Conservation (phyloP, 257 asterid genomes). For the Nicotiana benthamiana region DNA sequence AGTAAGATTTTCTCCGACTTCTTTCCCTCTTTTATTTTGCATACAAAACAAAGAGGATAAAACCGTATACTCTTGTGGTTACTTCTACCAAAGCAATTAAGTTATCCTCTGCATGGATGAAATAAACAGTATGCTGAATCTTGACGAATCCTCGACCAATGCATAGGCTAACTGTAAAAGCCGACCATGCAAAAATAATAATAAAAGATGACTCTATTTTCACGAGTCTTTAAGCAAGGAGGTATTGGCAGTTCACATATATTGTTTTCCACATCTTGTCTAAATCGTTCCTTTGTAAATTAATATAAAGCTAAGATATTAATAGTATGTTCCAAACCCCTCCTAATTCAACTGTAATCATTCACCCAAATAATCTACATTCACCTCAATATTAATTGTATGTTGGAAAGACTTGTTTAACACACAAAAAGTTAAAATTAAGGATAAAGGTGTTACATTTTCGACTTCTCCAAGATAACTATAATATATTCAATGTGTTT, state of each 20-base stretch:
- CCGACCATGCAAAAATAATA: not conserved
- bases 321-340: too few species aligned
- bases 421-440: too few species aligned
- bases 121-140: slow-evolving; percentile 7
- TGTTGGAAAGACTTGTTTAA: too few species aligned
- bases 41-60: not conserved
- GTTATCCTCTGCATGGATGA: not conserved
- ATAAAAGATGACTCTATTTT: not conserved
- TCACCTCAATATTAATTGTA: too few species aligned
- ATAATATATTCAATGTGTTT: too few species aligned
- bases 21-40: not conserved
- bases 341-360: too few species aligned
- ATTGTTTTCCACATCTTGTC: not conserved
- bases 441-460: too few species aligned
- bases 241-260: not conserved
- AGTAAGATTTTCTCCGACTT: not conserved
- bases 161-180: not conserved
- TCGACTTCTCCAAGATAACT: too few species aligned
- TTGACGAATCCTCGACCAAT: slow-evolving; percentile 1
- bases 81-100: not conserved
- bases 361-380: too few species aligned
- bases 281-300: not conserved
- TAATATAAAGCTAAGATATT: not conserved
- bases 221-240: not conserved
- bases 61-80: not conserved